These are phyloP conservation scores for Rosa persica DNA, from an alignment of 306 rosid genomes.

Conservation along the genomic window DNA sequence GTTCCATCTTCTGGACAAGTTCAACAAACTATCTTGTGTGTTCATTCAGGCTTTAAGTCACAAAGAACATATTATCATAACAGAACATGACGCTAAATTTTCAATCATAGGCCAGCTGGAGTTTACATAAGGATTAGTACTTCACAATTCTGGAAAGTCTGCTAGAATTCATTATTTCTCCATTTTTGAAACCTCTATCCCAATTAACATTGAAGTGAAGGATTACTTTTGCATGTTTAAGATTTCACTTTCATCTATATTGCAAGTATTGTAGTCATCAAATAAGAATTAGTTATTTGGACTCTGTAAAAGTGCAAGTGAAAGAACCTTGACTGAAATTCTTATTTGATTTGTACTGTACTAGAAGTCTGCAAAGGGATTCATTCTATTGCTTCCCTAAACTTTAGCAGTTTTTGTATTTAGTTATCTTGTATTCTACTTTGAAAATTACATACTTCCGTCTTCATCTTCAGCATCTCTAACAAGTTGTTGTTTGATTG, in stretches of 20 bases:
- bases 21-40: neutral
- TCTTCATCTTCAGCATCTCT: conserved; percentile 18
- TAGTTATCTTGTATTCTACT: neutral
- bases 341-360: neutral
- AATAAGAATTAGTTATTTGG: neutral
- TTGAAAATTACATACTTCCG: neutral
- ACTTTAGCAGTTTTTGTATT: neutral
- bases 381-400: neutral
- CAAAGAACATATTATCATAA: neutral
- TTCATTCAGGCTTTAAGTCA: neutral
- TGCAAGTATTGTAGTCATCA: conserved; percentile 1
- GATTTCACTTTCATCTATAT: neutral
- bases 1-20: neutral
- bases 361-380: neutral
- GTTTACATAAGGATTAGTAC: neutral
- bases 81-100: neutral
- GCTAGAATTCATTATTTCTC: neutral
- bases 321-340: neutral
- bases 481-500: conserved; percentile 32
- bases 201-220: neutral
- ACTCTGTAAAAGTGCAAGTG: neutral
- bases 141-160: neutral
- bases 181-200: neutral
- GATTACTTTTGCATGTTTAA: neutral
- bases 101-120: neutral